phyloP scores from a whole-genome alignment of 148 eudicot genomes.

The Vaccinium darrowii region DNA sequence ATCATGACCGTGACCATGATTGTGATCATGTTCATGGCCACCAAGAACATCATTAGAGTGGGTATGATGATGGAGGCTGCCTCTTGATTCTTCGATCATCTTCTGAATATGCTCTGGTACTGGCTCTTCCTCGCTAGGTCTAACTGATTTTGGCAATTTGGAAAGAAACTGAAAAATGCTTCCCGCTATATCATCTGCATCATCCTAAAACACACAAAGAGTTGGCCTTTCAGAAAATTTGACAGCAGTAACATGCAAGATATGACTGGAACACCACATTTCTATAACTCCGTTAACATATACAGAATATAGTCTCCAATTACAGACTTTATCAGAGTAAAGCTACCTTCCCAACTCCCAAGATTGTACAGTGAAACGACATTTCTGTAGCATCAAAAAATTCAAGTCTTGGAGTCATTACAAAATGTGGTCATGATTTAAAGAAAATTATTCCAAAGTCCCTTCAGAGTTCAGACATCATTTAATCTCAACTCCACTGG shows the following conservation, averaged over 20 bases:
- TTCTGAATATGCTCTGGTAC: conserved; percentile 63
- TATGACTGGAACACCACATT: neutral
- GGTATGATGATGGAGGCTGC: conserved; percentile 36
- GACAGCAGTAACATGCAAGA: conserved; percentile 9
- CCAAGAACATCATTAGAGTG: conserved; percentile 26
- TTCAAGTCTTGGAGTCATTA: neutral
- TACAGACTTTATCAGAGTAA: neutral
- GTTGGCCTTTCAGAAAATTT: neutral
- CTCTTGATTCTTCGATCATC: conserved; percentile 48
- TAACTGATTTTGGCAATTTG: conserved; percentile 60
- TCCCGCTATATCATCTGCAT: conserved; percentile 63
- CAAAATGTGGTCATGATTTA: neutral
- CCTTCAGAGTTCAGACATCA: neutral
- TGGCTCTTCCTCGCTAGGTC: conserved; percentile 49
- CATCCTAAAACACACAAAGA: conserved; percentile 48
- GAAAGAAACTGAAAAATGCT: conserved; percentile 57
- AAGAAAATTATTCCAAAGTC: neutral
- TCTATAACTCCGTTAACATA: neutral
- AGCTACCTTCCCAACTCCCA: neutral
- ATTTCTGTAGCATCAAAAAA: neutral
- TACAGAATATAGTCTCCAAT: neutral
- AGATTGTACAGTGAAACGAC: neutral
- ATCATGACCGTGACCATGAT: conserved; percentile 27
- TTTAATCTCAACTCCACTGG: neutral
- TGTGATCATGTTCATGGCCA: conserved; percentile 26